Evolutionary conservation across 2,329 filamentous ascomycete genomes (phyloP).

Genomic region (Colletotrichum sp.): DNA sequence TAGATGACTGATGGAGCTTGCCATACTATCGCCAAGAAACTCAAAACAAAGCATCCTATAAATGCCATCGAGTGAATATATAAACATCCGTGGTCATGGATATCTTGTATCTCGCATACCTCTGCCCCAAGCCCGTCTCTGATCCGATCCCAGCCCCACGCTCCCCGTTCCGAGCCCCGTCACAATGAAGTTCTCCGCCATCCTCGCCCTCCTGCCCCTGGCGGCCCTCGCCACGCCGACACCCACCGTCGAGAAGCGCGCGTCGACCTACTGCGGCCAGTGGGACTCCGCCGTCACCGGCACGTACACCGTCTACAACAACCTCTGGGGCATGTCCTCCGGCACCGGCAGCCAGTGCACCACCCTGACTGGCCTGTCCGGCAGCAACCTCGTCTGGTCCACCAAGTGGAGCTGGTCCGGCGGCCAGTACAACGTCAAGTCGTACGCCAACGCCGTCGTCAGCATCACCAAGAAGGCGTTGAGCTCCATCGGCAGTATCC

Average conservation of each 20-base stretch:
- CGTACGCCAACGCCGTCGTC: conserved; percentile 42
- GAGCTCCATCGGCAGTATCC: conserved; percentile 35
- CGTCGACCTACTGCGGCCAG: conserved; percentile 26
- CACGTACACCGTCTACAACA: conserved; percentile 40
- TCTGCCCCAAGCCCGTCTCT: neutral
- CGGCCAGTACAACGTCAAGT: conserved; percentile 42
- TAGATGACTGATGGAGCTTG: neutral
- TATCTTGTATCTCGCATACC: neutral
- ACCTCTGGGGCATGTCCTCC: conserved; percentile 42
- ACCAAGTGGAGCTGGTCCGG: conserved; percentile 45
- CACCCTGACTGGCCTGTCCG: conserved; percentile 36
- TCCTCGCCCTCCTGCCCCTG: conserved; percentile 17
- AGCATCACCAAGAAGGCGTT: conserved; percentile 31
- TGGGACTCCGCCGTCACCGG: conserved; percentile 24
- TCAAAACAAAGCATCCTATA: neutral
- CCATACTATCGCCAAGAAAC: neutral
- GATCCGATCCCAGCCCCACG: neutral
- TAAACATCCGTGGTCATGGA: too few species aligned
- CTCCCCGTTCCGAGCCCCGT: neutral
- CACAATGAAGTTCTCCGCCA: conserved; percentile 22
- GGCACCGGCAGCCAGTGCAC: conserved; percentile 44
- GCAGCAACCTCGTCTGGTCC: conserved; percentile 40
- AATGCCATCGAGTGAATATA: too few species aligned
- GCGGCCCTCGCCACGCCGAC: conserved; percentile 16
- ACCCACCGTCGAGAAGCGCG: conserved; percentile 21